These are phyloP conservation scores for Solanum aculeatissimum DNA, from an alignment of 305 asterid genomes.

Conservation along the genomic window DNA sequence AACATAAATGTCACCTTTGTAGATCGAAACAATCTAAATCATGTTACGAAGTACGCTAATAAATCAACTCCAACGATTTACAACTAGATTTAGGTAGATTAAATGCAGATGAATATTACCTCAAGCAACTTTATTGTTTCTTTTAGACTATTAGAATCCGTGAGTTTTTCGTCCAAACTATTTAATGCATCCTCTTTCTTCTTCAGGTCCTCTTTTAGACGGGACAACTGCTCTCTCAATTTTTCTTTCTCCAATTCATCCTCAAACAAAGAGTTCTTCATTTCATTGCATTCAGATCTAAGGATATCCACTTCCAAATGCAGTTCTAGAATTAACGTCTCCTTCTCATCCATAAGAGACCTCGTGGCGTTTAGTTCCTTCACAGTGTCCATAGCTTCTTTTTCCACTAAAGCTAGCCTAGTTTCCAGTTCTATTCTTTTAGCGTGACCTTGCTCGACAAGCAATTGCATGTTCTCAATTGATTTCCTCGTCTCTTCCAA, in stretches of 20 bases:
- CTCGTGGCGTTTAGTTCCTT: conserved; percentile 32
- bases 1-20: neutral
- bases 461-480: conserved; percentile 33
- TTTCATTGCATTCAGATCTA: conserved; percentile 24
- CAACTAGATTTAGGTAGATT: neutral
- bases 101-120: conserved; percentile 32
- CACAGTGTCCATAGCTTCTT: conserved; percentile 27
- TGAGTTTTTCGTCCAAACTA: conserved; percentile 45
- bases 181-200: conserved; percentile 45
- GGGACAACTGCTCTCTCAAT: conserved; percentile 39
- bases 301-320: conserved; percentile 41
- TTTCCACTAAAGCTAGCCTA: conserved; percentile 19
- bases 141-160: conserved; percentile 33
- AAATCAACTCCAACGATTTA: neutral
- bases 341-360: conserved; percentile 44
- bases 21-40: neutral
- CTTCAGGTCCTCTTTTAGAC: conserved; percentile 39
- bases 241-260: conserved; percentile 51
- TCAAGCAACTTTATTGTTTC: conserved; percentile 71
- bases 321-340: conserved; percentile 22
- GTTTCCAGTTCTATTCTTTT: conserved; percentile 46
- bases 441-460: conserved; percentile 25
- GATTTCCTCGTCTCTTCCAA: conserved; percentile 39
- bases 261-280: conserved; percentile 24
- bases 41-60: neutral